Evolutionary conservation across 441 rosid species (phyloP), one percentile per base, ranked within the genome.

Genomic region (Macaranga tanarius): DNA sequence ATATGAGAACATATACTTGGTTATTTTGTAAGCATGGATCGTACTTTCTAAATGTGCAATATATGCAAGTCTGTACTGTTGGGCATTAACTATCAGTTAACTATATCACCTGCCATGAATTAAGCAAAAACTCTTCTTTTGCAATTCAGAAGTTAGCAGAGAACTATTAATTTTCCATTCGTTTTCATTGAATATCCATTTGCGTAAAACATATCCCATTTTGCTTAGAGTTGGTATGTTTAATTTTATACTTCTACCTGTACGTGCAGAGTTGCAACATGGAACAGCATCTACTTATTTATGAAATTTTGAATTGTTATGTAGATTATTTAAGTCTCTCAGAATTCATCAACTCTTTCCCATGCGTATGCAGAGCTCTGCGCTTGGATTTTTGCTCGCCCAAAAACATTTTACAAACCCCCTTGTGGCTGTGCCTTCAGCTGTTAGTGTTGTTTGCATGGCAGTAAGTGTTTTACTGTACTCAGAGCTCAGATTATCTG

Each of bases 391-490:
- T 84, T 86, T 91, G 73, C 97, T 95, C 7, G 97, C 97, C 5
- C 96, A 91, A 82, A 95, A 82, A 78, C 97, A 95, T 85, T 95
- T 95, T 72, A 88, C 90, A 17, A 95, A 95, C 73, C 97, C 97
- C 57, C 89, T 92, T 0, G 99, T 95, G 7, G 95, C 95, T n/a
- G 97, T 92, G 72, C 99, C 97, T 67, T 95, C 99, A 58, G 99
- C 97, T 34, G 96, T 95, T 68, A 95, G 99, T 13, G 97, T 95
- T 47, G 99, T 95, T 74, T 91, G 90, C 81, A 95, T 92, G 99
- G 99, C 96, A 57, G 99, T 95, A 91, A 77, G 88, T 55, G 42
- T 54, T 52, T 40, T 63, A 10, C 44, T 44, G 10, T 34, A n/a
- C 10, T 55, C 45, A 26, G 62, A 50, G 52, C 48, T 59, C 15